Base-by-base conservation (phyloP, 768 basidiomycete species). In the Lentinula boryana region DNA sequence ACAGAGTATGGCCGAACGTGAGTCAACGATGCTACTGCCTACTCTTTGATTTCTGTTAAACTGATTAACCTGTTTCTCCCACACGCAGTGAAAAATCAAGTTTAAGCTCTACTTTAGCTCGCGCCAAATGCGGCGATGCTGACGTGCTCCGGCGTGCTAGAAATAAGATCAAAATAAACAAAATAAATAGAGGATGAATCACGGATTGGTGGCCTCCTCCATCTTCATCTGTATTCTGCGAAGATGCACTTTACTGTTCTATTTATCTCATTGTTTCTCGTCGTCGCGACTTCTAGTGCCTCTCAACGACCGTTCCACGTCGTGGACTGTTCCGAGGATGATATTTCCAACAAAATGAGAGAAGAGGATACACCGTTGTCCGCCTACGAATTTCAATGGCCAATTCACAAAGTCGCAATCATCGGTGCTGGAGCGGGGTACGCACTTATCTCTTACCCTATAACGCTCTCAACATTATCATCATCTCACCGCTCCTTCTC, bases 381-480 rank as follows among this genome's bases (percentile, higher is more conserved):
- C 27, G 27, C 64, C 16, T 76, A 77, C 63, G 21, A 71, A 55
- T 74, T 77, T 66, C 68, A 74, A 62, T 72, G 72, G 68, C 74
- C 75, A 5, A 73, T 78, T 35, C 67, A 68, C 5, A 71, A 65
- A 43, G 74, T 77, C 10, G 76, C 75, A 10, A 71, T 78, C 60
- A 74, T 78, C 18, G 76, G 76, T 4, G 74, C 76, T n/a, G 77
- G 77, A 46, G 72, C 73, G 13, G 72, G 76, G 76, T 77, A 43
- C 15, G 71, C 67, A 9, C 12, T 33, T 23, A 27, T 48, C 10
- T 27, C 2, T 36, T 67, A 5, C 15, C 31, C 27, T 27, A 27
- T 27, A 27, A 3, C 27, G 27, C 27, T 3, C 27, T 43, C 44
- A 7, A 16, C 2, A 36, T 51, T 40, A 13, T 23, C 48, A 23